These are phyloP conservation scores for Colletotrichum sp. DNA, from an alignment of 2,329 filamentous ascomycete genomes.

Conservation along the genomic window DNA sequence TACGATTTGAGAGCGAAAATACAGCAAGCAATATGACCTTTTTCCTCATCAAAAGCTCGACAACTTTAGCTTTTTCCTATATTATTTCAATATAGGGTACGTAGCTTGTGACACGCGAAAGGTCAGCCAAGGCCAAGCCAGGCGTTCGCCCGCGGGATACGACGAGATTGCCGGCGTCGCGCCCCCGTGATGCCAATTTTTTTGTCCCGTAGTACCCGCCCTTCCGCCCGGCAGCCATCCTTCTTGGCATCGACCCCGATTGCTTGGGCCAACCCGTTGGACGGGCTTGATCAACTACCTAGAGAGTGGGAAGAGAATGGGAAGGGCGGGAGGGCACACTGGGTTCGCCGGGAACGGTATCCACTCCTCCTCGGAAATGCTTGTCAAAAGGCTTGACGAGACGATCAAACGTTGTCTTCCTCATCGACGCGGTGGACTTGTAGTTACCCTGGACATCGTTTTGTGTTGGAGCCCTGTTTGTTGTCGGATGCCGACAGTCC, in stretches of 20 bases:
- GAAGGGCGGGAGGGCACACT: background rate
- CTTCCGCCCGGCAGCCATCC: background rate
- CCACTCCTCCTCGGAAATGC: conserved; percentile 5
- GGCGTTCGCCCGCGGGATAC: background rate
- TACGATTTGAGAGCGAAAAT: conserved; percentile 15
- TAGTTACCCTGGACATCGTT: background rate
- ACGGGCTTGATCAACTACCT: background rate
- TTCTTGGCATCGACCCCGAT: conserved; percentile 10
- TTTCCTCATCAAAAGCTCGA: background rate
- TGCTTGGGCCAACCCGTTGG: background rate
- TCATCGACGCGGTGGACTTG: background rate
- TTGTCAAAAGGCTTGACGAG: conserved; percentile 11
- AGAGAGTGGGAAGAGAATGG: background rate
- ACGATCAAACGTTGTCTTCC: conserved; percentile 4
- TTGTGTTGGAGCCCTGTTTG: background rate
- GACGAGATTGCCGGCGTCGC: background rate
- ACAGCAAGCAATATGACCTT: conserved; percentile 4
- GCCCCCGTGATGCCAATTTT: background rate
- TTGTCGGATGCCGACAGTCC: background rate
- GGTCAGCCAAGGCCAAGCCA: background rate
- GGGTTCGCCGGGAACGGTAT: background rate
- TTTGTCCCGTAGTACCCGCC: background rate
- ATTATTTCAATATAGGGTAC: background rate
- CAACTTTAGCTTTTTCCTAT: background rate
- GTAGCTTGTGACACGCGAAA: background rate